Conservation (phyloP, 768 basidiomycete species). For the Fomitopsis pulvina region DNA sequence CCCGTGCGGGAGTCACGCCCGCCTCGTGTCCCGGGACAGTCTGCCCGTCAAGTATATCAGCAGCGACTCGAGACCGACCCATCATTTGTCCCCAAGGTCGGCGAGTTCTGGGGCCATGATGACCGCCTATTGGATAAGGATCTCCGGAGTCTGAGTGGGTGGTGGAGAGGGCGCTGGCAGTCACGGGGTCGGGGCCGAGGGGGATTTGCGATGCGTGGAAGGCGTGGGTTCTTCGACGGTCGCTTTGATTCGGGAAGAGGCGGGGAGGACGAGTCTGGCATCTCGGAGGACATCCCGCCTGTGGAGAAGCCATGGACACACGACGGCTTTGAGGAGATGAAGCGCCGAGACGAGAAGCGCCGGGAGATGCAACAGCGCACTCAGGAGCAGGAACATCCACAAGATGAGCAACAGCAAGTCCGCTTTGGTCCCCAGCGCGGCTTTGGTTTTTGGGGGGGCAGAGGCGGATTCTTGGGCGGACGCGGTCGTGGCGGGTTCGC, state of each 20-base stretch:
- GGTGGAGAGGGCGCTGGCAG: constrained; percentile 83
- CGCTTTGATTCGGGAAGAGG: constrained; percentile 13
- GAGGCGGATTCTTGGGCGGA: constrained; percentile 30
- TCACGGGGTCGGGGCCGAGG: constrained; percentile 60
- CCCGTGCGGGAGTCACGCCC: constrained; percentile 19
- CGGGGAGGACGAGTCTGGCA: constrained; percentile 14
- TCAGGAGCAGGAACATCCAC: constrained; percentile 28
- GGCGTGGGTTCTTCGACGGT: constrained; percentile 36
- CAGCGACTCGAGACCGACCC: constrained; percentile 79
- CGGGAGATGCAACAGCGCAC: constrained; percentile 28
- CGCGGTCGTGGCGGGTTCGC: constrained; percentile 22
- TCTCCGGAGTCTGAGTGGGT: constrained; percentile 72
- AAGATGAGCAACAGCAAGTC: constrained; percentile 23
- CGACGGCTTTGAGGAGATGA: constrained; percentile 87
- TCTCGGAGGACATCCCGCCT: constrained; percentile 37
- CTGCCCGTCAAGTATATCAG: constrained; percentile 82
- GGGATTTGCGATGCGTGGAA: constrained; percentile 39
- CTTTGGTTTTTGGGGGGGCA: constrained; percentile 20
- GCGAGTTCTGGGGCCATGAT: constrained; percentile 94
- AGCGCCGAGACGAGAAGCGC: constrained; percentile 58
- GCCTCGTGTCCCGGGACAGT: constrained; percentile 42
- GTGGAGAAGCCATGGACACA: constrained; percentile 76
- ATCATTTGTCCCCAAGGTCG: constrained; percentile 84
- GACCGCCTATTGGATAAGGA: constrained; percentile 83
- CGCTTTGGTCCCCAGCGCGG: constrained; percentile 26